These are phyloP conservation scores for Saccharomycopsis amapae DNA, from an alignment of 805 yeast species.

Conservation along the genomic window DNA sequence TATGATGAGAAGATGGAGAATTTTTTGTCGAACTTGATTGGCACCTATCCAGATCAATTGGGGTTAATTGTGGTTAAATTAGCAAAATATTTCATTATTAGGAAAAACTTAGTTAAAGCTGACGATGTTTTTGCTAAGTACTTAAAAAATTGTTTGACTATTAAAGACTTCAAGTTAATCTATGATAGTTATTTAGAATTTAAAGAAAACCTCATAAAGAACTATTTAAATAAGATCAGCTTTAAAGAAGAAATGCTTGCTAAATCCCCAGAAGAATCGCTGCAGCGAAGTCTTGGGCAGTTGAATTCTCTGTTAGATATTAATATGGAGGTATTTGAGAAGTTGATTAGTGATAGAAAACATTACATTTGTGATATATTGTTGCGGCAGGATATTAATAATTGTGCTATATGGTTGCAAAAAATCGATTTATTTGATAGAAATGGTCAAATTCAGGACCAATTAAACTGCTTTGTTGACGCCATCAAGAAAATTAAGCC, in stretches of 20 bases:
- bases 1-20: conserved; percentile 28
- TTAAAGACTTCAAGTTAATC: conserved; percentile 54
- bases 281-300: conserved; percentile 18
- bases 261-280: background rate
- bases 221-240: conserved; percentile 12
- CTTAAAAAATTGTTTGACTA: conserved; percentile 38
- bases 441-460: conserved; percentile 33
- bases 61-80: conserved; percentile 41
- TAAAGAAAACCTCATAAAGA: conserved; percentile 38
- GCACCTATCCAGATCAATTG: conserved; percentile 52
- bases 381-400: conserved; percentile 53
- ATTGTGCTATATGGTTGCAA: conserved; percentile 62
- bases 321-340: conserved; percentile 43
- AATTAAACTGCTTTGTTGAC: conserved; percentile 48
- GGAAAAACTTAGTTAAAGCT: conserved; percentile 33
- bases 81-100: conserved; percentile 41
- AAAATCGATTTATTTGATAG: conserved; percentile 43
- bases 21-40: conserved; percentile 31
- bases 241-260: conserved; percentile 19
- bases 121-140: conserved; percentile 42
- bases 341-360: conserved; percentile 48
- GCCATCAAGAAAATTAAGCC: conserved; percentile 69
- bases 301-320: conserved; percentile 34
- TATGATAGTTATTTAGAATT: conserved; percentile 58
- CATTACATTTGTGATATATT: conserved; percentile 59